Evolutionary conservation across 78 protist species (phyloP).

Genomic region (slime mould (Dictyostelium discoideum)): DNA sequence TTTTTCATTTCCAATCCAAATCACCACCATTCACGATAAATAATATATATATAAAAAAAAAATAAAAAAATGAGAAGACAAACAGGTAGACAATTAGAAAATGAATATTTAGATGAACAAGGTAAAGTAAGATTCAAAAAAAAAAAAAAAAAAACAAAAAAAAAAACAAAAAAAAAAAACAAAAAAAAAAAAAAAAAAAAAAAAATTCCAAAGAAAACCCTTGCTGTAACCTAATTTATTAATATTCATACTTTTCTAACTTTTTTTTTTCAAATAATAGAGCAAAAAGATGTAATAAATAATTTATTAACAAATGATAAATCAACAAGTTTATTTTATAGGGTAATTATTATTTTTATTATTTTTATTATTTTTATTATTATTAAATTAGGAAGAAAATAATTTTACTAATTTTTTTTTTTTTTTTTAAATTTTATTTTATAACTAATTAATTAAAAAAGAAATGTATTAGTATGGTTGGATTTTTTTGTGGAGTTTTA

Average conservation of each 20-base stretch:
- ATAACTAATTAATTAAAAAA: not conserved
- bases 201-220: not conserved
- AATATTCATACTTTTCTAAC: not conserved
- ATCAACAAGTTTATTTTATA: constrained; percentile 15
- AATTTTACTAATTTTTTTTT: not conserved
- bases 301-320: constrained; percentile 34
- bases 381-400: not conserved
- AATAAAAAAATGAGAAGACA: constrained; percentile 45
- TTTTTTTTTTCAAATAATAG: constrained; percentile 1
- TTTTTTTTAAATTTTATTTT: not conserved
- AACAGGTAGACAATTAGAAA: constrained; percentile 12
- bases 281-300: constrained; percentile 46
- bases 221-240: no score
- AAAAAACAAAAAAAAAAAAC: no score
- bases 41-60: not conserved
- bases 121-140: not conserved
- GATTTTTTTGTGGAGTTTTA: constrained; percentile 54
- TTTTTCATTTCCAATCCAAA: not conserved
- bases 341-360: constrained; percentile 2
- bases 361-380: not conserved
- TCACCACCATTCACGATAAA: not conserved
- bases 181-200: no score
- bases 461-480: constrained; percentile 45
- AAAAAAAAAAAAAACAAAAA: no score
- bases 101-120: constrained; percentile 51